Evolutionary conservation across 2,329 filamentous ascomycete species (phyloP), one percentile per base, ranked within the genome.

Genomic region (Fusarium sp.): DNA sequence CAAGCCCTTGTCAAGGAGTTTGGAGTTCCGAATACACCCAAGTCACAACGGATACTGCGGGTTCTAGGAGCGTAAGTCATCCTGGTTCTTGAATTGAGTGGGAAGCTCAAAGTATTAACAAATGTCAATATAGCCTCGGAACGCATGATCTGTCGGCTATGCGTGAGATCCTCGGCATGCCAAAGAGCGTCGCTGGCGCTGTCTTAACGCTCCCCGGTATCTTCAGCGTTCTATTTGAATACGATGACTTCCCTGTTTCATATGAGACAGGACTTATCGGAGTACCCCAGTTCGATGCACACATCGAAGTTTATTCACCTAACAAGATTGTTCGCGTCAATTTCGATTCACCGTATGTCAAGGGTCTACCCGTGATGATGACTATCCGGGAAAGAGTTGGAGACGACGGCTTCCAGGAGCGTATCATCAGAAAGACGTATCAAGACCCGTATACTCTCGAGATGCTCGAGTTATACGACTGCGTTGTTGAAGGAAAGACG

Each of bases 301-400:
- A 84, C 42, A 74, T 88, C 9, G 83, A 83, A 5, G 79, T 90
- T 0, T 90, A 88, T 66, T 83, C 83, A 0, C 74, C 79, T 18
- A 78, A 81, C 9, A 90, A 90, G 77, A 84, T 83, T 0, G 84
- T 90, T 0, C 81, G 78, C 3, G 79, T 90, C 13, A 73, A 84
- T 35, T 88, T 85, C 66, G 86, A 90, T 57, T 85, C 86, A 1
- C 88, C 88, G 0, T 88, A 85, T 57, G 79, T 88, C n/a, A 87
- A 87, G 67, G 86, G 83, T 0, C 75, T 88, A 3, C 84, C 84
- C 0, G 84, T 86, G 24, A 83, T 79, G 8, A 81, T 88, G 55
- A 77, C 75, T 0, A 76, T 88, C 11, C 72, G 80, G 8, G 85
- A 88, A 42, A 77, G 78, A 15, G 11, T 43, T 5, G 49, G 63